Conservation (phyloP, 768 basidiomycete genomes). For the Candolleomyces eurysporus region DNA sequence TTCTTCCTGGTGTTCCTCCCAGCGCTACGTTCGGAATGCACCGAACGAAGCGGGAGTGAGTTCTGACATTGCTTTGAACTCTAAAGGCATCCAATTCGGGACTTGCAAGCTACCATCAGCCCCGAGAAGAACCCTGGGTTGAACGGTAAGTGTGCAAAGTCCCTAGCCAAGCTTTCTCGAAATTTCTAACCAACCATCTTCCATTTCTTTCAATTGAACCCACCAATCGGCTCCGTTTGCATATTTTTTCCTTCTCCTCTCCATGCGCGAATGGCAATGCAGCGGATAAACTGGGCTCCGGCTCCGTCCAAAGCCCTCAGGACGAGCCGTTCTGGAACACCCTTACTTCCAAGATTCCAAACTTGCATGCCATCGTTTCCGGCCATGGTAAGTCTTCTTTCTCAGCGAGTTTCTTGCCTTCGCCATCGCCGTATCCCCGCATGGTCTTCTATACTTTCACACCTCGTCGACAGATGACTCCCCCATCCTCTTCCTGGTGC, state of each 20-base stretch:
- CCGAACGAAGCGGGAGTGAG: conserved; percentile 17
- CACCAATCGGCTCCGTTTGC: no score
- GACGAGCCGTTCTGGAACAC: conserved; percentile 65
- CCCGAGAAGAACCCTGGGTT: conserved; percentile 39
- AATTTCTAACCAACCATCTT: not conserved
- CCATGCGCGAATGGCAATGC: not conserved
- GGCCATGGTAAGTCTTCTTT: conserved; percentile 55
- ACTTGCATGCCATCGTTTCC: conserved; percentile 65
- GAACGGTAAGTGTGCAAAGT: conserved; percentile 31
- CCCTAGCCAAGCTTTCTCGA: not conserved
- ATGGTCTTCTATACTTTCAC: no score
- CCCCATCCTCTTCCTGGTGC: not conserved
- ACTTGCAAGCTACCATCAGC: conserved; percentile 33
- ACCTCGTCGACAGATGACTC: no score
- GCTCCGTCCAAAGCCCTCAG: conserved; percentile 62
- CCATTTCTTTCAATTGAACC: no score
- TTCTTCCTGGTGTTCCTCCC: no score
- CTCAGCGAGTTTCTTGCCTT: no score
- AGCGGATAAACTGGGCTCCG: conserved; percentile 54
- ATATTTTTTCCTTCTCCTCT: no score
- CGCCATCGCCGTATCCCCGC: no score
- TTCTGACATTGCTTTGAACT: not conserved
- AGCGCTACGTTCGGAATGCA: no score
- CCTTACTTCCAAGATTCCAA: conserved; percentile 55
- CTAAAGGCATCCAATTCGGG: conserved; percentile 34